Evolutionary conservation across 768 basidiomycete genomes (phyloP).

Genomic region (Boletus fagicola): DNA sequence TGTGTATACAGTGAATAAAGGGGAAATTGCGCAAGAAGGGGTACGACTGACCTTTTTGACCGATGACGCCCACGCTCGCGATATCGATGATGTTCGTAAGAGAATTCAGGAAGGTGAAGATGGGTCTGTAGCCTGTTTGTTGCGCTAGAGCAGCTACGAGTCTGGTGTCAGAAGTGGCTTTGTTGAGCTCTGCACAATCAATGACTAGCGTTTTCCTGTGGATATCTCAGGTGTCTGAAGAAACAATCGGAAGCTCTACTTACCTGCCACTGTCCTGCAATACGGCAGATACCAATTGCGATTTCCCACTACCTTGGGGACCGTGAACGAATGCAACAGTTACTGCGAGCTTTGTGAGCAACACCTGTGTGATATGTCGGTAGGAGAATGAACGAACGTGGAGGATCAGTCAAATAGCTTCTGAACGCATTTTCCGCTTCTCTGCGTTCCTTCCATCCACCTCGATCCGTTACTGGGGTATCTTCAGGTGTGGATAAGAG

Average conservation of each 20-base stretch:
- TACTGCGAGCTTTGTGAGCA: constrained; percentile 37
- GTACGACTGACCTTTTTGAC: constrained; percentile 71
- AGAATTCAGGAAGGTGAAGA: constrained; percentile 82
- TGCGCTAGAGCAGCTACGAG: constrained; percentile 66
- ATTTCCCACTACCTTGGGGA: constrained; percentile 82
- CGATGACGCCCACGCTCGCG: constrained; percentile 91
- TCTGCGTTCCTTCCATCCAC: constrained; percentile 82
- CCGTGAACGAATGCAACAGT: constrained; percentile 79
- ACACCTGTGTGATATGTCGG: neutral
- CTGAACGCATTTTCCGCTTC: constrained; percentile 69
- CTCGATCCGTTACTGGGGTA: constrained; percentile 25
- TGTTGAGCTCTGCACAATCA: constrained; percentile 76
- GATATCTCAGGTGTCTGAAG: neutral
- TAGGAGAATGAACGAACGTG: constrained; percentile 45
- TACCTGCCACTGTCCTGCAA: constrained; percentile 56
- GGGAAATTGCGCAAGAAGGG: neutral
- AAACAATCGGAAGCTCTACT: constrained; percentile 2
- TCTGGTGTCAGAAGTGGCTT: constrained; percentile 64
- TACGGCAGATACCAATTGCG: constrained; percentile 51
- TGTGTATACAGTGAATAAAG: neutral
- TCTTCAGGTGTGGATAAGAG: constrained; percentile 25
- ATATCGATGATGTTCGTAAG: constrained; percentile 83
- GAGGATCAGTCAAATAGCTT: constrained; percentile 74
- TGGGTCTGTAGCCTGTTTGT: constrained; percentile 88
- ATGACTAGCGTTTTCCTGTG: constrained; percentile 70